These are phyloP conservation scores for Pseudozyma sp. DNA, from an alignment of 1,284 basidiomycete genomes.

Conservation along the genomic window DNA sequence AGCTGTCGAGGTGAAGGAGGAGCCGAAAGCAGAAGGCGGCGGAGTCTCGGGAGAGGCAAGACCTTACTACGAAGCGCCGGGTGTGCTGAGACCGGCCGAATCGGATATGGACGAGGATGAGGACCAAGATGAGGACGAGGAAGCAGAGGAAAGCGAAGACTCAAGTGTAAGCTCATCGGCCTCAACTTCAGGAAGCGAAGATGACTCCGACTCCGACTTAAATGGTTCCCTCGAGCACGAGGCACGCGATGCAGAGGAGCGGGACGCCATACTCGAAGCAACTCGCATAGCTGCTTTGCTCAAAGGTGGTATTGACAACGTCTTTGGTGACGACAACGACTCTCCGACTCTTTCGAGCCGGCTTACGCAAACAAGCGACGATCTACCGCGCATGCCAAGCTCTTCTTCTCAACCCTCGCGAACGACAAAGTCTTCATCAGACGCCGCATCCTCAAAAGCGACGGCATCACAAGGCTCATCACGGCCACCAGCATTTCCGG, in stretches of 20 bases:
- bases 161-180: constrained; percentile 1
- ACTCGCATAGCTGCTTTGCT: constrained; percentile 21
- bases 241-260: constrained; percentile 21
- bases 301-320: constrained; percentile 13
- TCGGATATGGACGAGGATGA: neutral
- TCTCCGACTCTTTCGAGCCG: neutral
- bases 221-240: neutral
- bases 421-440: neutral
- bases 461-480: neutral
- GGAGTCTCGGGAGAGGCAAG: neutral
- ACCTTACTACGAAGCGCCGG: no score
- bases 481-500: constrained; percentile 9
- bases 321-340: constrained; percentile 4
- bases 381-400: constrained; percentile 24
- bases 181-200: neutral
- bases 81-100: no score
- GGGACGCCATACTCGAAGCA: constrained; percentile 17
- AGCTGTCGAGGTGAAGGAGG: neutral
- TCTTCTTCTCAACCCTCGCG: neutral
- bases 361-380: neutral
- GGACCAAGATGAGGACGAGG: constrained; percentile 8
- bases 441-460: neutral
- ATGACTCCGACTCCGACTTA: neutral
- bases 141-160: constrained; percentile 3
- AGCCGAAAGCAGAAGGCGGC: neutral